Base-by-base conservation (phyloP, 768 basidiomycete genomes). In the Xerocomus brunneocitrinus region DNA sequence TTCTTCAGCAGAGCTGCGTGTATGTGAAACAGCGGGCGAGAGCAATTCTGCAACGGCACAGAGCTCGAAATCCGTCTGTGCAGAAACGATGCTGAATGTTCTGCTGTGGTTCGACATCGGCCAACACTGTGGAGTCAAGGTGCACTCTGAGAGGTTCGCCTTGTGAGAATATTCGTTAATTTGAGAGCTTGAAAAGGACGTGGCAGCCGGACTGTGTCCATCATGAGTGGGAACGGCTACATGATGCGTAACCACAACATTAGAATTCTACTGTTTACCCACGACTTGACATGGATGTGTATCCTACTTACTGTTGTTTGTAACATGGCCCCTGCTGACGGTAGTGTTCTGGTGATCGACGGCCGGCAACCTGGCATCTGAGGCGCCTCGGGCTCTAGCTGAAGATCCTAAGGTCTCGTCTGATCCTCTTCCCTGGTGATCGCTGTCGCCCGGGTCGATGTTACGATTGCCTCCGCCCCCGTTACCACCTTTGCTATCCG, bases 351-450 rank as follows among this genome's bases (percentile, higher is more conserved):
- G 68, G 40, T 66, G 70, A 43, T 68, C 71, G 49, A 58, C 47
- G 24, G 68, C 58, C 8, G 69, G 65, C 14, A 66, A 66, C 45
- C 63, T 79, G n/a, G 81, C 79, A 61, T 91, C 88, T 30, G 85
- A 87, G 56, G 87, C 81, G n/a, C 87, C 87, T 48, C 89, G 79
- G 19, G 84, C 58, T 67, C 55, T 77, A 68, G 66, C 60, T 55
- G 54, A 73, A 61, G 58, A 66, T 57, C 57, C 62, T 27, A 63
- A 47, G 28, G 61, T 70, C 46, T 71, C 70, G n/a, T 71, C 71
- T 44, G 70, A 67, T 27, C 59, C 66, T 47, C 56, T 68, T 24
- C 66, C 66, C 31, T 68, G 68, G 42, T 69, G 66, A 38, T 72
- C 75, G 24, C 75, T 73, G 41, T 69, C 67, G 25, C 69, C 66